phyloP scores from a whole-genome alignment of 2,329 filamentous ascomycete genomes.

The Aspergillus persii region DNA sequence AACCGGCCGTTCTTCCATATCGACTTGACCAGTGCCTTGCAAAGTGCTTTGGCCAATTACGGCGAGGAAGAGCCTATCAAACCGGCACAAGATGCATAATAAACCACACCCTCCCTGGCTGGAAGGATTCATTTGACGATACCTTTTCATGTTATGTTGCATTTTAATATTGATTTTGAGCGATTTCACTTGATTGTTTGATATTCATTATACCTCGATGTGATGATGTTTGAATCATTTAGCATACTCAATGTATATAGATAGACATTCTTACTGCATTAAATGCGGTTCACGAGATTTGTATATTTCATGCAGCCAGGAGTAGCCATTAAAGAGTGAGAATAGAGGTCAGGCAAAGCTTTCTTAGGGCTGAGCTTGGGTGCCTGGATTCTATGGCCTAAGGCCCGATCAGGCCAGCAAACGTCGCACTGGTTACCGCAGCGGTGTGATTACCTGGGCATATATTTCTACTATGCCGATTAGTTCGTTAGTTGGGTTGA shows the following conservation, averaged over 20 bases:
- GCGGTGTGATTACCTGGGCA: conserved; percentile 63
- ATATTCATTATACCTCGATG: neutral
- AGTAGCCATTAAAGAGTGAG: too few relatives aligned
- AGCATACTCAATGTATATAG: neutral
- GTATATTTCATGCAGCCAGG: too few relatives aligned
- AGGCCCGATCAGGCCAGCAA: neutral
- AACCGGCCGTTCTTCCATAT: conserved; percentile 92
- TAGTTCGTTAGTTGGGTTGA: conserved; percentile 44
- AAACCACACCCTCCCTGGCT: conserved; percentile 13
- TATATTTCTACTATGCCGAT: conserved; percentile 63
- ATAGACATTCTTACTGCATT: neutral
- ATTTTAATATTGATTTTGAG: conserved; percentile 1
- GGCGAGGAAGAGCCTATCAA: conserved; percentile 2
- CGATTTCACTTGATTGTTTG: neutral
- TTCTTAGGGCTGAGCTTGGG: neutral
- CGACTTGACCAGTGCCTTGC: conserved; percentile 82
- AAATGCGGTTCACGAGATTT: neutral
- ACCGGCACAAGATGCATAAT: conserved; percentile 4
- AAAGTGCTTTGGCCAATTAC: conserved; percentile 80
- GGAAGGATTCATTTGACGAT: conserved; percentile 7
- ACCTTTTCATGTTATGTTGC: neutral
- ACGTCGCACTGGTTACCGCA: conserved; percentile 17
- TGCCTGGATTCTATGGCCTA: neutral
- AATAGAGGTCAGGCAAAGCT: neutral
- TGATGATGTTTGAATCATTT: neutral